These are phyloP conservation scores for Starmerella vaccinii DNA, from an alignment of 805 yeast genomes.

Conservation along the genomic window DNA sequence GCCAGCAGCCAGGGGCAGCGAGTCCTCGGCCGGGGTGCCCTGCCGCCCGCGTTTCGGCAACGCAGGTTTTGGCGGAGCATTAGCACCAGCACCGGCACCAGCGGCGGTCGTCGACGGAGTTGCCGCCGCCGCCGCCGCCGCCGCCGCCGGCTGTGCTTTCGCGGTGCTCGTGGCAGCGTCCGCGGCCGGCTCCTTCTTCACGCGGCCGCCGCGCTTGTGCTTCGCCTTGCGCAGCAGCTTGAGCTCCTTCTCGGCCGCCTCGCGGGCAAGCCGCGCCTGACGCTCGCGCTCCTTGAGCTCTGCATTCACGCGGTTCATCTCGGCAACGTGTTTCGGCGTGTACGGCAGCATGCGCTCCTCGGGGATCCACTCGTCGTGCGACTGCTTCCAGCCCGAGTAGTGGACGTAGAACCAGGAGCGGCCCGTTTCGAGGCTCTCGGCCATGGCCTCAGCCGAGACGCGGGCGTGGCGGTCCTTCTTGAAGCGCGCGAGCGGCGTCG, in stretches of 20 bases:
- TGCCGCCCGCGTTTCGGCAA: not conserved
- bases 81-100: no score
- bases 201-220: no score
- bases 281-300: conserved; percentile 33
- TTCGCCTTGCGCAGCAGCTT: not conserved
- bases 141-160: no score
- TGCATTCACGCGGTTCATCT: conserved; percentile 50
- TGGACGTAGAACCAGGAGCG: conserved; percentile 57
- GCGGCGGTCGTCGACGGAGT: no score
- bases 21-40: not conserved
- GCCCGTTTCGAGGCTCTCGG: conserved; percentile 26
- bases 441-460: conserved; percentile 7
- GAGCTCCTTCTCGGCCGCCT: conserved; percentile 18
- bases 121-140: not conserved
- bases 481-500: conserved; percentile 25
- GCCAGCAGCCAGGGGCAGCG: not conserved
- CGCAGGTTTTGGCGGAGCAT: no score
- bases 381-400: conserved; percentile 88
- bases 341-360: conserved; percentile 54
- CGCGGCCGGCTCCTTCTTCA: not conserved
- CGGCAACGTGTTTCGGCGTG: conserved; percentile 55
- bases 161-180: no score
- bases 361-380: conserved; percentile 96
- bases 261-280: conserved; percentile 14
- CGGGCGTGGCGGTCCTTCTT: conserved; percentile 8